Conservation (phyloP, 805 yeast species). For the Candida nanaspora region DNA sequence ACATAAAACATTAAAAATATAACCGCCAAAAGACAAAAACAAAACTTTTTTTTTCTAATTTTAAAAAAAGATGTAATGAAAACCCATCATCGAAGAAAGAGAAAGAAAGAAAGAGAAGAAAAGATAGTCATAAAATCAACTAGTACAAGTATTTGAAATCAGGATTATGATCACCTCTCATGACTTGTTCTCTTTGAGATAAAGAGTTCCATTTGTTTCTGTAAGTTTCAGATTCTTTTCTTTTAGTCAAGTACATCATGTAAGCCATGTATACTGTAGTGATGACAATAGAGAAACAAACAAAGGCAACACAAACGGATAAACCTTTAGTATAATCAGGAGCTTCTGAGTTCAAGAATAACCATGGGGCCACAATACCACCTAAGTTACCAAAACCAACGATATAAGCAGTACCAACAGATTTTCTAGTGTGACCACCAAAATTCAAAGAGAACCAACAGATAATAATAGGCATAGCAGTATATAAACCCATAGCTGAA, state of each 20-base stretch:
- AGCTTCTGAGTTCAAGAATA: constrained; percentile 43
- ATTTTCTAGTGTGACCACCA: constrained; percentile 38
- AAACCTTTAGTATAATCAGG: constrained; percentile 49
- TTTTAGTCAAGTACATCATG: constrained; percentile 25
- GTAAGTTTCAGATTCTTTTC: constrained; percentile 26
- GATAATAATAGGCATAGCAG: constrained; percentile 61
- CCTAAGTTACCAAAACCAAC: constrained; percentile 52
- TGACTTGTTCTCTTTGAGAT: constrained; percentile 21
- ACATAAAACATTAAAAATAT: too few relatives aligned
- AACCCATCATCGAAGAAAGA: neutral
- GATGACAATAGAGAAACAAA: constrained; percentile 34
- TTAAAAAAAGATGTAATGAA: too few relatives aligned
- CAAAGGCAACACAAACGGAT: constrained; percentile 38
- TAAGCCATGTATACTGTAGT: constrained; percentile 25
- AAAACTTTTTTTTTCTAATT: too few relatives aligned
- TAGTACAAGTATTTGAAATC: constrained; percentile 39
- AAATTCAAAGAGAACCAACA: constrained; percentile 56
- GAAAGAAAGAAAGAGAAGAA: neutral
- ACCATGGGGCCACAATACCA: constrained; percentile 46
- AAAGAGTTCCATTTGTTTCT: constrained; percentile 20
- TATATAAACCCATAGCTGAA: constrained; percentile 49
- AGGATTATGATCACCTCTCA: constrained; percentile 34
- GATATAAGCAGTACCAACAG: constrained; percentile 39
- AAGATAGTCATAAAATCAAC: neutral
- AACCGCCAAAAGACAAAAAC: too few relatives aligned